These are phyloP conservation scores for Colletotrichum sp. DNA, from an alignment of 2,329 filamentous ascomycete genomes.

Conservation along the genomic window DNA sequence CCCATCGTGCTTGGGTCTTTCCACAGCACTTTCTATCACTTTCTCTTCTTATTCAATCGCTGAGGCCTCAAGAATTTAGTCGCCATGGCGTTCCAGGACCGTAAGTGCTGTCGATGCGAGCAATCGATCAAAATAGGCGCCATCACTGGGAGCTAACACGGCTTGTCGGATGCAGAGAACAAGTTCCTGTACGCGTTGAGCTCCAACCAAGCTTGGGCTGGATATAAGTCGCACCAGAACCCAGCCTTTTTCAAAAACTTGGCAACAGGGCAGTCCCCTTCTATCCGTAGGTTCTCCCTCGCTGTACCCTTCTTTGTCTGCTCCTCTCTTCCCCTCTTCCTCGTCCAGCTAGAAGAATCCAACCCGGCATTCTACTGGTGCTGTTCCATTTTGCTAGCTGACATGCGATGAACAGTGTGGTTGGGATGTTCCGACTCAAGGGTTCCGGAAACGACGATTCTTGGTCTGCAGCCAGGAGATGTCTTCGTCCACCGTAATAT, in stretches of 20 bases:
- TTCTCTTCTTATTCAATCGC: background rate
- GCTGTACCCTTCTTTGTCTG: background rate
- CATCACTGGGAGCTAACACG: background rate
- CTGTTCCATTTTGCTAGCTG: background rate
- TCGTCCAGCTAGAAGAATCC: background rate
- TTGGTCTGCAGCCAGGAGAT: slow-evolving; percentile 80
- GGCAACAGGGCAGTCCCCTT: slow-evolving; percentile 69
- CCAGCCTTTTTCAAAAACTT: slow-evolving; percentile 74
- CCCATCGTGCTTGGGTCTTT: background rate
- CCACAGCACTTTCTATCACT: background rate
- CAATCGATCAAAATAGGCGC: background rate
- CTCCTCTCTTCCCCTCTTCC: background rate
- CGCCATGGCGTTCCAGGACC: slow-evolving; percentile 14
- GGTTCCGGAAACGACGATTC: slow-evolving; percentile 81
- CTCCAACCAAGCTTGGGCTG: slow-evolving; percentile 74
- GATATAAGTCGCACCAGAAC: slow-evolving; percentile 67
- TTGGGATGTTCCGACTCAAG: slow-evolving; percentile 87
- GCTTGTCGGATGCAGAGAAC: slow-evolving; percentile 46
- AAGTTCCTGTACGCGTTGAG: slow-evolving; percentile 66
- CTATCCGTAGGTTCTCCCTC: slow-evolving; percentile 51
- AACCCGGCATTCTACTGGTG: background rate
- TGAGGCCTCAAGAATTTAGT: background rate
- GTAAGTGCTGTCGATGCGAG: background rate
- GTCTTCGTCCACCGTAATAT: slow-evolving; percentile 93
- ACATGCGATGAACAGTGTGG: slow-evolving; percentile 62